Base-by-base conservation (phyloP, 306 rosid species). In the Clitoria ternatea region DNA sequence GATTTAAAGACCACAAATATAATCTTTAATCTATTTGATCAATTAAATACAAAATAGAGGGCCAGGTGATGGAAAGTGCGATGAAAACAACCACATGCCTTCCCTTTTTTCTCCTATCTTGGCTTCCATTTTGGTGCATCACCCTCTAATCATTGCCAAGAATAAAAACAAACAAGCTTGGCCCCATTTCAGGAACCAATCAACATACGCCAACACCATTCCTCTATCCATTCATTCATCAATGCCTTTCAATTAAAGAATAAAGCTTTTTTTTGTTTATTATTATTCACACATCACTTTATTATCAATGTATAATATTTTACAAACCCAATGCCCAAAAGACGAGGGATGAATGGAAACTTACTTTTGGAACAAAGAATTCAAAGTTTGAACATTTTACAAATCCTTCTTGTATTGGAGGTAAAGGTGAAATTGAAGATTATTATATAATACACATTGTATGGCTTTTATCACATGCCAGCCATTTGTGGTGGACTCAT, bases 71-170 rank as follows among this genome's bases (percentile, higher is more conserved):
- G 20, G 80, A 83, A 85, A 81, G 86, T 69, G 96, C 74, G 37
- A 78, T 73, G 78, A 83, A 88, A 88, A 77, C 85, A 76, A 78
- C 82, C 89, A 85, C 87, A 78, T 88, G 92, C 77, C 35, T 66
- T 65, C 13, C 55, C 17, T 62, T 35, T 69, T 52, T 15, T 61
- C 61, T 65, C 61, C 61, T 23, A 19, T 53, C 75, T 79, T 59
- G 61, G 70, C 87, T 79, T 84, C 56, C 70, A 72, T 79, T 81
- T 80, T 63, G 81, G 75, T 80, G 83, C 87, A 78, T 81, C 89
- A 80, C 90, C 87, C 82, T 64, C 86, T 85, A 85, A 88, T 91
- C 79, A 86, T 91, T 91, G 93, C 86, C 52, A 54, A 14, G 72
- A 86, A 75, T 83, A 75, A 82, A 79, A 67, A 79, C 91, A 89